These are phyloP conservation scores for Plantago coronopus DNA, from an alignment of 305 asterid species.

Conservation along the genomic window DNA sequence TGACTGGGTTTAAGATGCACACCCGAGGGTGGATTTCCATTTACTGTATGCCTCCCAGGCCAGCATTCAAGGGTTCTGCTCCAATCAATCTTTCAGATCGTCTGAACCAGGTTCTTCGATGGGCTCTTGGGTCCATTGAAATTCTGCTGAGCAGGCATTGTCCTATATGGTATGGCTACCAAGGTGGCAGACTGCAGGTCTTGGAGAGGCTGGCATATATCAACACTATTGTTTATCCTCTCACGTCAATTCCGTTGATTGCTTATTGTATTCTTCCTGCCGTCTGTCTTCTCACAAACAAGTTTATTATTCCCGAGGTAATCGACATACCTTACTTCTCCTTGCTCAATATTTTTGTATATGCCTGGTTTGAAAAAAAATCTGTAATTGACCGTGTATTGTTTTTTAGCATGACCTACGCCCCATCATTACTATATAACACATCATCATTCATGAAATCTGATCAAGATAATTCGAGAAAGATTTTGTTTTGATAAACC, in stretches of 20 bases:
- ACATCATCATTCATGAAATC: too few species aligned
- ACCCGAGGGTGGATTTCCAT: conserved; percentile 70
- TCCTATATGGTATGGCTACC: conserved; percentile 72
- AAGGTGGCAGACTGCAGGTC: conserved; percentile 49
- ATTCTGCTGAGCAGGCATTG: conserved; percentile 67
- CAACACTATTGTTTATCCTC: conserved; percentile 65
- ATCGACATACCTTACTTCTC: background rate
- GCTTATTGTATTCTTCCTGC: conserved; percentile 68
- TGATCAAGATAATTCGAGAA: too few species aligned
- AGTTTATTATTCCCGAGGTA: conserved; percentile 67
- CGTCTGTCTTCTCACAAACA: conserved; percentile 63
- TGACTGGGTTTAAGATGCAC: conserved; percentile 72
- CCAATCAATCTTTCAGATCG: conserved; percentile 72
- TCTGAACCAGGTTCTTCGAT: conserved; percentile 68
- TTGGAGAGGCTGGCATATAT: conserved; percentile 62
- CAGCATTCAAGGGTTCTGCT: conserved; percentile 73
- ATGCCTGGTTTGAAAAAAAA: background rate
- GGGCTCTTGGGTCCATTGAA: conserved; percentile 72
- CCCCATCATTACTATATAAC: too few species aligned
- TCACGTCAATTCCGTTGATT: conserved; percentile 58
- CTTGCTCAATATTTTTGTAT: background rate
- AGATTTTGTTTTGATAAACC: too few species aligned
- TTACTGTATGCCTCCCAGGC: conserved; percentile 64
- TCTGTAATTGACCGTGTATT: too few species aligned
- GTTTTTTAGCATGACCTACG: too few species aligned